Evolutionary conservation across 2,329 filamentous ascomycete genomes (phyloP), one percentile per base, ranked within the genome.

Genomic region (Colletotrichum shisoi): DNA sequence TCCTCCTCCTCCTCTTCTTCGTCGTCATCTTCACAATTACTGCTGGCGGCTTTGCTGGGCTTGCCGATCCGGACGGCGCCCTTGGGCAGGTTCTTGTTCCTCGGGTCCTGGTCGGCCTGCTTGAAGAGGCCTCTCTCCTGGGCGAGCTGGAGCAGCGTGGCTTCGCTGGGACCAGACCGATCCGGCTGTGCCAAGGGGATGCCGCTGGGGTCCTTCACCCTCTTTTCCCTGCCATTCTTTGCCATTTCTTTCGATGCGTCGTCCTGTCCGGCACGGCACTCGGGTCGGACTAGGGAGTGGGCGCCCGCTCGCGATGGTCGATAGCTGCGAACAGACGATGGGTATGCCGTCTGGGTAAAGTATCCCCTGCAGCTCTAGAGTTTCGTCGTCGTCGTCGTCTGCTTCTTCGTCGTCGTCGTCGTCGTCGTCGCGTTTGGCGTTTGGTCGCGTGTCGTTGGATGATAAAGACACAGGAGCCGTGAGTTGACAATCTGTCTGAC

Each of bases 131-230:
- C 75, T 70, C 85, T 84, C 70, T 92, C 85, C 60, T 89, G 83
- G 67, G 91, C 91, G 37, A 94, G 75, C 63, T 94, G 83, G 66
- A 93, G 82, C n/a, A 95, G 82, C 0, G 91, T 94, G 76, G 89
- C 84, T 49, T 87, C 83, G 5, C 79, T 79, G 0, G 83, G 83
- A 1, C 77, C 85, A 57, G 86, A 87, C 67, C 89, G 86, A 77
- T 93, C 88, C 39, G 91, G 90, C n/a, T 91, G 87, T 58, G 81
- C 79, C 66, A 93, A 83, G 71, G 87, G 87, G 75, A 91, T 84
- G 66, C 84, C 78, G 70, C 77, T 75, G 49, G 83, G 77, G 53
- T 79, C 78, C 71, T 81, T 79, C 70, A 84, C 79, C 70, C 81
- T 84, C 56, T 83, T 82, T 71, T 83, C 81, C 70, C 79, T 80